Evolutionary conservation across 2,329 filamentous ascomycete genomes (phyloP).

Genomic region (Ophiosphaerella herpotricha): DNA sequence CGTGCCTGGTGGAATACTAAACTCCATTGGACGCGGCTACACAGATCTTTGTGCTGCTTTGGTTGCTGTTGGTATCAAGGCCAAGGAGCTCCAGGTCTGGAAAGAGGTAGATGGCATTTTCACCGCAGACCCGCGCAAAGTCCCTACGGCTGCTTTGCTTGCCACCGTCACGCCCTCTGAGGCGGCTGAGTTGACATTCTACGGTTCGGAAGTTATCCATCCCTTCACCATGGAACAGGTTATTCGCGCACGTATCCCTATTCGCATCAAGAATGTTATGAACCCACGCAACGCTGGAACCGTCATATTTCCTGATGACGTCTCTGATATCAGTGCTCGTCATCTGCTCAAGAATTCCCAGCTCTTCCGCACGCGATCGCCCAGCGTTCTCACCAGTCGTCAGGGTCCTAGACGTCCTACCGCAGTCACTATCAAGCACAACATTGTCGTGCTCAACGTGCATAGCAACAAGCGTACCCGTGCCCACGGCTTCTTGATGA

Average conservation of each 20-base stretch:
- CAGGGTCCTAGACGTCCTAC: conserved; percentile 57
- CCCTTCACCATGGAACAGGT: conserved; percentile 96
- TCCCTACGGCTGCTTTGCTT: conserved; percentile 85
- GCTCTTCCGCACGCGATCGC: conserved; percentile 54
- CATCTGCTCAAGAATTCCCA: conserved; percentile 63
- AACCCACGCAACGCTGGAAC: conserved; percentile 80
- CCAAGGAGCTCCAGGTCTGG: conserved; percentile 92
- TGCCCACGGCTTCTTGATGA: conserved; percentile 93
- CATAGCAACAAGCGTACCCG: conserved; percentile 97
- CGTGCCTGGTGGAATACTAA: conserved; percentile 86
- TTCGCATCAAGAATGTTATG: conserved; percentile 89
- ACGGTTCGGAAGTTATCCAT: conserved; percentile 85
- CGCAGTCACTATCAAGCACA: conserved; percentile 93
- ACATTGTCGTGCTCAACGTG: conserved; percentile 95
- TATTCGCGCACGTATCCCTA: conserved; percentile 74
- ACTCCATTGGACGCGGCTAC: conserved; percentile 92
- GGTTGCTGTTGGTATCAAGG: conserved; percentile 84
- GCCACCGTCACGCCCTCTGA: conserved; percentile 87
- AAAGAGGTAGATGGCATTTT: conserved; percentile 98
- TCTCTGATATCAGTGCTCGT: conserved; percentile 58
- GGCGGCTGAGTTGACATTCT: conserved; percentile 83
- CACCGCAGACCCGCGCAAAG: conserved; percentile 79
- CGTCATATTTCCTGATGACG: conserved; percentile 77
- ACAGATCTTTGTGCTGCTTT: conserved; percentile 95
- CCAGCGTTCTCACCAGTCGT: conserved; percentile 50